These are phyloP conservation scores for Mycotypha africana DNA, from an alignment of 371 early-diverging fungal genomes.

Conservation along the genomic window DNA sequence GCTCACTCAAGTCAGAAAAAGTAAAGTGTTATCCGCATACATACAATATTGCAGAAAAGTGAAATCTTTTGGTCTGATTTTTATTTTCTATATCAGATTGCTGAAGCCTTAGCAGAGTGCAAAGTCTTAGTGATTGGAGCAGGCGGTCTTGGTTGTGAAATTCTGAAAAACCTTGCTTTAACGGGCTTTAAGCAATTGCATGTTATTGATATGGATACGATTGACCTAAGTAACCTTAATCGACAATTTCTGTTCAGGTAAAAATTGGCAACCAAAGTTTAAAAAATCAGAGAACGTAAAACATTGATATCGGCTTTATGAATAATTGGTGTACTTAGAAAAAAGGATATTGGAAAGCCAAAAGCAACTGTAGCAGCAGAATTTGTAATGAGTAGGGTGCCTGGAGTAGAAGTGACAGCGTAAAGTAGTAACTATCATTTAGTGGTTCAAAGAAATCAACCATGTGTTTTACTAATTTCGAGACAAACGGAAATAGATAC, in stretches of 20 bases:
- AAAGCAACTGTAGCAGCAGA: constrained; percentile 88
- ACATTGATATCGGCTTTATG: no score
- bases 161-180: constrained; percentile 92
- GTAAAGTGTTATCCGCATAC: no score
- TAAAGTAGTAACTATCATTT: no score
- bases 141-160: constrained; percentile 99
- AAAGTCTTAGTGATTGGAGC: constrained; percentile 81
- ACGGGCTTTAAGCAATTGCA: constrained; percentile 84
- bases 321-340: constrained; percentile 44
- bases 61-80: no score
- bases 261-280: no score
- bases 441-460: no score
- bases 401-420: constrained; percentile 78
- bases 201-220: constrained; percentile 96
- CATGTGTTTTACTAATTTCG: background rate
- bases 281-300: no score
- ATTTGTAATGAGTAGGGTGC: constrained; percentile 81
- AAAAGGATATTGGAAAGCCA: constrained; percentile 74
- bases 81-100: no score
- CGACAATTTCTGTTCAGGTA: constrained; percentile 95
- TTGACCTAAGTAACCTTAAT: constrained; percentile 98
- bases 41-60: no score
- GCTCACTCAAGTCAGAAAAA: constrained; percentile 7
- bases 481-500: constrained; percentile 31
- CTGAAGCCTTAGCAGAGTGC: constrained; percentile 21